Evolutionary conservation across 2,329 filamentous ascomycete genomes (phyloP), one percentile per base, ranked within the genome.

Genomic region (Juglanconis sp.): DNA sequence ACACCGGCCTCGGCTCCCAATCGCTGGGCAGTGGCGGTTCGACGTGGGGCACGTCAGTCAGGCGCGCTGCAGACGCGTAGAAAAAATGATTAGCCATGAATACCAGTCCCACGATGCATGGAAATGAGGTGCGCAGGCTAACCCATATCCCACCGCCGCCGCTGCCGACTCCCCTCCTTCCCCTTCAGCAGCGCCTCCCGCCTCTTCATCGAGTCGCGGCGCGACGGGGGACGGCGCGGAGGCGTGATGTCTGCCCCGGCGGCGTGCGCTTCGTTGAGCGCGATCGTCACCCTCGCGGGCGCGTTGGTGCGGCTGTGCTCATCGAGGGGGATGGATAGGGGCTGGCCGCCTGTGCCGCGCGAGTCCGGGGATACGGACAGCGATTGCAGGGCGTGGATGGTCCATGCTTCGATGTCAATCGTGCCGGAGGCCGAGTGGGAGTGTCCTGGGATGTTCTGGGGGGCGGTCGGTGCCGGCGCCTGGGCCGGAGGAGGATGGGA

Each of bases 111-210:
- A 36, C 40, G 13, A 51, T 35, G 61, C 2, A 64, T 49, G 54
- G 58, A 40, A 49, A 8, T 24, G 57, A 53, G 17, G 17, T 24
- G 17, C 17, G 17, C 17, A 24, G 44, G 69, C 76, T 65, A 82
- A 96, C 92, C 91, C 74, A 98, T 99, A 79, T 99, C 95, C 92
- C 93, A 98, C 59, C 94, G 84, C 68, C 94, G 88, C 53, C 94
- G 83, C 69, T 94, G 87, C 40, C 94, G 85, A 68, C 87, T 94
- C 38, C 94, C 94, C 74, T 97, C 92, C 67, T 96, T 96, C 59
- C 94, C 94, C 77, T 92, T 96, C 36, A 95, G 79, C 56, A 96
- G 71, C 2, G 87, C 85, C 65, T 96, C 92, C 17, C 93, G 87
- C 55, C 84, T 77, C 58, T 76, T 75, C 72, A 80, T 73, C 66